Conservation (phyloP, 257 asterid genomes). For the Handroanthus guayacan region DNA sequence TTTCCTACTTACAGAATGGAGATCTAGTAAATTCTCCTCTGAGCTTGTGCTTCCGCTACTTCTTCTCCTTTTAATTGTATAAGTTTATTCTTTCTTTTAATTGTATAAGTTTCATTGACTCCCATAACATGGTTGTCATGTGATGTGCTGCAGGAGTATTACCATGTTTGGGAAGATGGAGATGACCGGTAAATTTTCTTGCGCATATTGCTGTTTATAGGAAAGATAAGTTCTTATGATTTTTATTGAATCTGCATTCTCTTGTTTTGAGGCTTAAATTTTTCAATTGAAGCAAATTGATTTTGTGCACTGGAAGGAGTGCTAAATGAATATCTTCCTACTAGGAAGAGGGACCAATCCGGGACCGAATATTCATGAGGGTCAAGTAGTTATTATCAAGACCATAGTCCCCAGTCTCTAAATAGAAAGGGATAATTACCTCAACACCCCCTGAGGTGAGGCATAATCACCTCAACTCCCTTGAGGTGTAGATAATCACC, state of each 20-base stretch:
- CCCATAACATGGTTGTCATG: slow-evolving; percentile 23
- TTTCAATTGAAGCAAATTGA: slow-evolving; percentile 12
- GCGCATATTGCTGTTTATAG: slow-evolving; percentile 19
- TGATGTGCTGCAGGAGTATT: slow-evolving; percentile 64
- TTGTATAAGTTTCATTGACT: slow-evolving; percentile 8
- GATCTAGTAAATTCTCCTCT: neutral
- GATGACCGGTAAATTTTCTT: slow-evolving; percentile 68
- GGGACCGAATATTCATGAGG: neutral
- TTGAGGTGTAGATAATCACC: too few species aligned
- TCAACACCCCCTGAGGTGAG: too few species aligned
- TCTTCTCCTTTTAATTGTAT: neutral
- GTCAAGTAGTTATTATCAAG: neutral
- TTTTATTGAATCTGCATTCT: neutral
- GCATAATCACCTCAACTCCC: too few species aligned
- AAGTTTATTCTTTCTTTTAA: slow-evolving; percentile 28
- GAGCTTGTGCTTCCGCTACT: slow-evolving; percentile 1
- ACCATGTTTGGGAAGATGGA: slow-evolving; percentile 94
- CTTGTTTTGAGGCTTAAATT: neutral
- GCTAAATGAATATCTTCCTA: slow-evolving; percentile 1
- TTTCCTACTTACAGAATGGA: slow-evolving; percentile 12
- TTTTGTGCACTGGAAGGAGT: slow-evolving; percentile 1
- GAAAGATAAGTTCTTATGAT: slow-evolving; percentile 9
- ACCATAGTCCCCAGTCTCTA: neutral
- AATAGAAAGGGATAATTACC: too few species aligned
- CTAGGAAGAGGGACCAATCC: neutral